Percentiles rank a stretch among this genome's conserved stretches.
Evolutionary conservation across 169 alveolate genomes (phyloP).

Genomic region (Perkinsus olseni): DNA sequence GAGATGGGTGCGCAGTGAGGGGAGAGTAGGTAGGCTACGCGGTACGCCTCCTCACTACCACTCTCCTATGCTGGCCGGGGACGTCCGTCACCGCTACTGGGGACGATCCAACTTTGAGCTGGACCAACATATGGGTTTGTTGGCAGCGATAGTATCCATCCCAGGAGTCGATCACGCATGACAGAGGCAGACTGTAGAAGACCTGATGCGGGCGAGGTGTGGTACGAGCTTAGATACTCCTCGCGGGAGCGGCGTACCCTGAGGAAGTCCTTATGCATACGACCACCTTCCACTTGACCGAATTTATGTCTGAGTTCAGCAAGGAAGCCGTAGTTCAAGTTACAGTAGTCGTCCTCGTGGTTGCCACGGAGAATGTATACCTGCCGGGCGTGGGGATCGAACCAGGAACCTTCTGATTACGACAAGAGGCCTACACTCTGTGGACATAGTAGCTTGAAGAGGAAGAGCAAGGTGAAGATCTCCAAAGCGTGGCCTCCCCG

Average conservation of each 20-base stretch:
- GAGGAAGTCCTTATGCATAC: not conserved
- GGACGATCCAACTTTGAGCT: not conserved
- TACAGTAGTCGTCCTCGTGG: constrained; percentile 70
- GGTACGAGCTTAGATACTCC: not conserved
- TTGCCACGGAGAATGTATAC: constrained; percentile 64
- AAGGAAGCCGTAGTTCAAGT: constrained; percentile 66
- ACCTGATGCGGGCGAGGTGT: not conserved
- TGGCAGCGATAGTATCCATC: not conserved
- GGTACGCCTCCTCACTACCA: not conserved
- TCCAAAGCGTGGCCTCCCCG: constrained; percentile 76
- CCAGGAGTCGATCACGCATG: not conserved
- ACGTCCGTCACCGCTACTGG: not conserved
- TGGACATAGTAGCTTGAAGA: constrained; percentile 70
- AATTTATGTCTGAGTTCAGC: constrained; percentile 44
- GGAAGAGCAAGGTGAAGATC: constrained; percentile 64
- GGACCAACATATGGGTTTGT: not conserved
- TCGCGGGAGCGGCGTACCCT: not conserved
- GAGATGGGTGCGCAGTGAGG: no score
- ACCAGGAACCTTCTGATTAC: not conserved
- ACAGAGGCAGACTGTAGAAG: not conserved
- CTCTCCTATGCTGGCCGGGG: not conserved
- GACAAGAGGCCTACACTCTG: constrained; percentile 37
- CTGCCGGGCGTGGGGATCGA: not conserved
- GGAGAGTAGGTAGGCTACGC: no score
- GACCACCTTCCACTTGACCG: not conserved